Base-by-base conservation (phyloP, 2,329 filamentous ascomycete species). In the Ceratocystis eucalypticola region DNA sequence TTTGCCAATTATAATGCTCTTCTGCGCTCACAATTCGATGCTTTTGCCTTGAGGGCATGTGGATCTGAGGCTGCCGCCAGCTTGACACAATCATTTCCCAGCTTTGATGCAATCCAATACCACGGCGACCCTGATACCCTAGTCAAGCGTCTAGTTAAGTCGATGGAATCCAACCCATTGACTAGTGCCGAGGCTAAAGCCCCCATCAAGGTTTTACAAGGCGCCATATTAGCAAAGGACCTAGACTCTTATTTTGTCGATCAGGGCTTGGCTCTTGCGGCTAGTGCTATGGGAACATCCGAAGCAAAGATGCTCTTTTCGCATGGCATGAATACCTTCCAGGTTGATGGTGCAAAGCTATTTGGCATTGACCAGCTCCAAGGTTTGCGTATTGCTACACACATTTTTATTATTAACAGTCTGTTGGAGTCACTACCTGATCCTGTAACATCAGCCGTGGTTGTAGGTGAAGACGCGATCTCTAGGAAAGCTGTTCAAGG, bases 1-100 rank as follows among this genome's bases (percentile, higher is more conserved):
- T 96, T 94, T 74, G 86, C 88, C 45, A 86, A 92, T 73, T 94
- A 94, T 78, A 96, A 95, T 72, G 86, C 89, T n/a, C 78, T 93
- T 4, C 76, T 96, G 8, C 83, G 92, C 65, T 84, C 85, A 1
- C 88, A 93, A 71, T 93, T 96, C 73, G 88, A 93, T 70, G 78
- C 79, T 2, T 95, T 88, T 72, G 77, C 89, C 66, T 76, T 84
- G 69, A 77, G 77, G 25, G 77, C 81, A 69, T 80, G 82, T 70
- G 78, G 83, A 10, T 75, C 82, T 20, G 80, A 80, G 44, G 75
- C 81, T 20, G 77, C 82, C 25, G 78, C 83, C 33, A 76, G 76
- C n/a, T 73, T 85, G 61, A 78, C 80, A 5, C 81, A 84, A 45
- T 80, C 82, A 2, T 85, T 88, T 68, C 77, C 82, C 2, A 79